Evolutionary conservation across 768 basidiomycete genomes (phyloP), one percentile per base, ranked within the genome.

Genomic region (Mycena epipterygia): DNA sequence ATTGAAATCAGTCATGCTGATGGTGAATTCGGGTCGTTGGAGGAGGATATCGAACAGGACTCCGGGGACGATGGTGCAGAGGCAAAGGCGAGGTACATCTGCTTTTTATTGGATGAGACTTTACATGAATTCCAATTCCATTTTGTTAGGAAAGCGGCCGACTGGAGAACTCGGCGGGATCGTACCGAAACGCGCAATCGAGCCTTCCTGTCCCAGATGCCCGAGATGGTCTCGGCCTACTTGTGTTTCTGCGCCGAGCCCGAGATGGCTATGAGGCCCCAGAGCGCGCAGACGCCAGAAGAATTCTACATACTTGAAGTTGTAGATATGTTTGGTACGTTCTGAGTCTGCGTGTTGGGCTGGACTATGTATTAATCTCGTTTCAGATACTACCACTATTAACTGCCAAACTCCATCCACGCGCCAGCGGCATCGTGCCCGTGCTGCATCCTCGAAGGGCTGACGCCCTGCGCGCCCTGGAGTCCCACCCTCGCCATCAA

Each of bases 391-490:
- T 3, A 48, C 11, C 42, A 30, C 8, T 6, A 37, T 62, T 19
- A 17, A 35, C n/a, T 5, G 29, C 49, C 25, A 29, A 30, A 4
- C 60, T 62, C 23, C 19, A 48, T 29, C 13, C 60, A 2, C n/a
- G 23, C 27, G 46, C n/a, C 25, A 32, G 44, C 13, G 60, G 60
- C 16, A 27, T 49, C 6, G 53, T 30, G 11, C 5, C 53, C 29
- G 65, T 61, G 16, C 27, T 63, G 9, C n/a, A 29, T 72, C 6
- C 61, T 51, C 19, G 37, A 37, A n/a, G 72, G 72, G 4, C 33
- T 70, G 44, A 39, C 70, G 35, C 67, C 68, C 5, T 59, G 62
- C 23, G 63, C 72, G 2, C 68, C 72, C 11, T 49, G 48, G n/a
- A 19, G 27, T 13, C 72, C 70, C 1, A 35, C 56, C 12, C 42